Percentiles rank a stretch among this genome's conserved stretches.
Evolutionary conservation across 495 filamentous ascomycete species (phyloP).

Genomic region (Halenospora varia): DNA sequence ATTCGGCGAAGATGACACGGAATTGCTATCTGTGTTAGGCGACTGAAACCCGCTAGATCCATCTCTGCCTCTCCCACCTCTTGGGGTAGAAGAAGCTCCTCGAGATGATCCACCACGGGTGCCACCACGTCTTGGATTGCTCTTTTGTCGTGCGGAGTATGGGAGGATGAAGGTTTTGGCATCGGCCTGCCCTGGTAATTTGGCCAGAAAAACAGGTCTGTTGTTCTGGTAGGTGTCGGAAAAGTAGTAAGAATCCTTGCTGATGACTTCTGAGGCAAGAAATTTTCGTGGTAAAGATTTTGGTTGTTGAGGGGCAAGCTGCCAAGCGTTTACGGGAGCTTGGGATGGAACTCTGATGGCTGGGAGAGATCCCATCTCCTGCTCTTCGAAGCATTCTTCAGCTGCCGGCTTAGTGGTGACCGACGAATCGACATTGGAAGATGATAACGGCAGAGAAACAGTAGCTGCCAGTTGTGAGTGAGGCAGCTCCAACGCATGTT

Average conservation of each 20-base stretch:
- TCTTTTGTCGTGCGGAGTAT: constrained; percentile 33
- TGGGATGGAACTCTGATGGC: constrained; percentile 61
- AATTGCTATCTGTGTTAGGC: constrained; percentile 13
- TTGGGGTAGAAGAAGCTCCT: constrained; percentile 18
- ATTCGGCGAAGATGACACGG: constrained; percentile 12
- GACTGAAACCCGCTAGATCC: constrained; percentile 22
- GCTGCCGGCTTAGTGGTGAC: constrained; percentile 57
- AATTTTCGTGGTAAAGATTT: constrained; percentile 35
- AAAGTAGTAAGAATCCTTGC: constrained; percentile 38
- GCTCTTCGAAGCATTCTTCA: constrained; percentile 79
- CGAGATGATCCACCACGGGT: constrained; percentile 28
- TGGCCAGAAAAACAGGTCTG: constrained; percentile 39
- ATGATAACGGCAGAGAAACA: constrained; percentile 50
- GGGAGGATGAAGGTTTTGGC: constrained; percentile 36
- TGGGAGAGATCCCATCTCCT: constrained; percentile 73
- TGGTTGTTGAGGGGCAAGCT: constrained; percentile 11
- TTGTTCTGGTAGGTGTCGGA: constrained; percentile 33
- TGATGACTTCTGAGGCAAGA: constrained; percentile 30
- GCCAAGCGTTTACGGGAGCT: constrained; percentile 51
- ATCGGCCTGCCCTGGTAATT: constrained; percentile 37
- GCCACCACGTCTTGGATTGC: constrained; percentile 43
- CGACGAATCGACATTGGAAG: constrained; percentile 21
- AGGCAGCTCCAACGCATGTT: constrained; percentile 52
- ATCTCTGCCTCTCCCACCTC: constrained; percentile 22
- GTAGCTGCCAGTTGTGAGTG: constrained; percentile 46